Evolutionary conservation across 2,329 filamentous ascomycete genomes (phyloP).

Genomic region (Phialophora verrucosa): DNA sequence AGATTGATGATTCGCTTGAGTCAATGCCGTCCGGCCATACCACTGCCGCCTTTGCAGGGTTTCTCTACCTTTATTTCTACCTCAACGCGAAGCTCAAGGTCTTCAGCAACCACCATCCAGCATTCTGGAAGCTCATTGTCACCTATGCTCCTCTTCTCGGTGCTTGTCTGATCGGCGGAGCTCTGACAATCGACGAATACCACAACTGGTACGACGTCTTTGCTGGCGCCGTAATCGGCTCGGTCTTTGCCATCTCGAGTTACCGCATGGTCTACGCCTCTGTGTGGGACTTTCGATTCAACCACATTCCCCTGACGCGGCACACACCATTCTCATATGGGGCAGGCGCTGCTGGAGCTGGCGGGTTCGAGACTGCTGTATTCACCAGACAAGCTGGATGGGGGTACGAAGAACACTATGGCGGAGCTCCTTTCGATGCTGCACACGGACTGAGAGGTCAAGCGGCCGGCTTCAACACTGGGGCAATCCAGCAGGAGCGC

Average conservation of each 20-base stretch:
- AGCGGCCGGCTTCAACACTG: slow-evolving; percentile 34
- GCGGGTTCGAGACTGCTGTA: slow-evolving; percentile 59
- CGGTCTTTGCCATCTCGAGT: slow-evolving; percentile 66
- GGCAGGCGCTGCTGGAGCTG: slow-evolving; percentile 44
- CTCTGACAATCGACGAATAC: slow-evolving; percentile 73
- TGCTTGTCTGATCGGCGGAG: slow-evolving; percentile 70
- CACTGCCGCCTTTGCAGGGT: slow-evolving; percentile 61
- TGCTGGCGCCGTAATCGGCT: slow-evolving; percentile 69
- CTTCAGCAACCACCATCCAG: slow-evolving; percentile 72
- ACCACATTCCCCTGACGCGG: slow-evolving; percentile 69
- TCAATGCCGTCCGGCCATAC: slow-evolving; percentile 76
- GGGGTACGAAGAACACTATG: slow-evolving; percentile 55
- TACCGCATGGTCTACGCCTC: slow-evolving; percentile 72
- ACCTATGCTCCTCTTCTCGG: slow-evolving; percentile 71
- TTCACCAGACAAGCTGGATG: slow-evolving; percentile 67
- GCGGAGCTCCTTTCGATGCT: slow-evolving; percentile 53
- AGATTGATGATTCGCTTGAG: slow-evolving; percentile 73
- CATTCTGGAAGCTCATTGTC: slow-evolving; percentile 74
- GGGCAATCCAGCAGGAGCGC: slow-evolving; percentile 23
- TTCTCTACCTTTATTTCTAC: slow-evolving; percentile 71
- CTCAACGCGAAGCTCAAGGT: slow-evolving; percentile 81
- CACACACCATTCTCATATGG: slow-evolving; percentile 62
- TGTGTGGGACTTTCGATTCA: slow-evolving; percentile 72
- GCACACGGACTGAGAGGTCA: slow-evolving; percentile 37
- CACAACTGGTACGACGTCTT: slow-evolving; percentile 79